phyloP scores from a whole-genome alignment of 2,329 filamentous ascomycete species.

The Aschersonia sp. region DNA sequence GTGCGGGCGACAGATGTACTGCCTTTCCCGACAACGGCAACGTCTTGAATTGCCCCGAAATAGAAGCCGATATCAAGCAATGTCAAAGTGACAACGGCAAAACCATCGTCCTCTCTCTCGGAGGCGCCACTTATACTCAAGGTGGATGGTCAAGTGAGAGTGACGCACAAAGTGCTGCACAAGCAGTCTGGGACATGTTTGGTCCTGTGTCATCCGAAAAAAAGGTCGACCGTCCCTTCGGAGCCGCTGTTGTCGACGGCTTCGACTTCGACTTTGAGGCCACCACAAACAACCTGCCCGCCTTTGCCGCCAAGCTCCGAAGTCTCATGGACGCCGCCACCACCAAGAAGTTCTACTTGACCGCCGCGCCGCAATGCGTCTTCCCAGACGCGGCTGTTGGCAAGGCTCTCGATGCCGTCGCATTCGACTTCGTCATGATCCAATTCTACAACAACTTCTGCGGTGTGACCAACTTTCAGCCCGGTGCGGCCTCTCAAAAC shows the following conservation, averaged over 20 bases:
- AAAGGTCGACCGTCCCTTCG: conserved; percentile 36
- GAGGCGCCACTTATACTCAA: conserved; percentile 55
- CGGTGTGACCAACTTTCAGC: conserved; percentile 36
- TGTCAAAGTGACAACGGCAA: conserved; percentile 52
- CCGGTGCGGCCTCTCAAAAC: conserved; percentile 26
- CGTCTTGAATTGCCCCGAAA: conserved; percentile 41
- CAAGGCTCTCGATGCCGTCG: conserved; percentile 38
- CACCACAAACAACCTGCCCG: conserved; percentile 39
- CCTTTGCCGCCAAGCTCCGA: conserved; percentile 46
- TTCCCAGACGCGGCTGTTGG: conserved; percentile 48
- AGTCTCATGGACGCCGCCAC: conserved; percentile 34
- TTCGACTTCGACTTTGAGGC: conserved; percentile 68
- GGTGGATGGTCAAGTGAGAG: conserved; percentile 44
- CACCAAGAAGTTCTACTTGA: conserved; percentile 45
- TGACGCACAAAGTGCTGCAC: conserved; percentile 40
- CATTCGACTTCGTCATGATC: conserved; percentile 46
- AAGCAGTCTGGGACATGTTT: conserved; percentile 57
- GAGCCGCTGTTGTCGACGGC: conserved; percentile 32
- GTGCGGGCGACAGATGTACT: conserved; percentile 46
- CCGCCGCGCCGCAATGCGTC: conserved; percentile 53
- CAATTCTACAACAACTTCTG: conserved; percentile 62
- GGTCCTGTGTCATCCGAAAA: conserved; percentile 35
- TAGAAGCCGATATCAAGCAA: conserved; percentile 40
- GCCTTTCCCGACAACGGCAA: conserved; percentile 26
- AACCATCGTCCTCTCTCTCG: conserved; percentile 58